Base-by-base conservation (phyloP, 139 green algal species). In the Microglena sp. region DNA sequence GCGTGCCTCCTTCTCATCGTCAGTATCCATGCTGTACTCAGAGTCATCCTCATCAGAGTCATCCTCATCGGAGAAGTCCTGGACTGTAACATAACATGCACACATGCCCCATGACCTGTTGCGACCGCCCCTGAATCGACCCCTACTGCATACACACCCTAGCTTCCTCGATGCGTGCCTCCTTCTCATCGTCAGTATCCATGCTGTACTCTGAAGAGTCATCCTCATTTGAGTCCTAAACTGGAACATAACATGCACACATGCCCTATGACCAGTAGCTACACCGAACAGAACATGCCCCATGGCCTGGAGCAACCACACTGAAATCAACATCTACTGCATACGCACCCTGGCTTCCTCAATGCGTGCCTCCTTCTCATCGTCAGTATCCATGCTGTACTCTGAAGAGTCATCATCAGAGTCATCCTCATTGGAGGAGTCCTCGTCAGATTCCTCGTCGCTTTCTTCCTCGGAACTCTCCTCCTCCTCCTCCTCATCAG, bases 101-200 rank as follows among this genome's bases (percentile, higher is more conserved):
- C n/a, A n/a, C n/a, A n/a, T n/a, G n/a, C n/a, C n/a, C n/a, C n/a
- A n/a, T n/a, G n/a, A n/a, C n/a, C n/a, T n/a, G n/a, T n/a, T n/a
- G n/a, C n/a, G n/a, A n/a, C n/a, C n/a, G n/a, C n/a, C n/a, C n/a
- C n/a, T n/a, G n/a, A n/a, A n/a, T n/a, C n/a, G n/a, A n/a, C n/a
- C n/a, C n/a, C n/a, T n/a, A n/a, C n/a, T n/a, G n/a, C n/a, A n/a
- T n/a, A n/a, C 72, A 35, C 44, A 80, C 77, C 75, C 66, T 78
- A 18, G 79, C 79, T 28, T 72, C 82, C 28, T 79, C 76, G 29
- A 91, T 78, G 11, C 82, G 60, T 6, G 34, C 54, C 73, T 90
- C 79, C 30, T 71, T 72, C 44, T 73, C 73, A 4, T 91, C 86
- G 31, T 90, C 85, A 53, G 66, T 86, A 67, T 95, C 86, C 31